Evolutionary conservation across 140 eudicot genomes (phyloP), one percentile per base, ranked within the genome.

Genomic region (Flaveria floridana): DNA sequence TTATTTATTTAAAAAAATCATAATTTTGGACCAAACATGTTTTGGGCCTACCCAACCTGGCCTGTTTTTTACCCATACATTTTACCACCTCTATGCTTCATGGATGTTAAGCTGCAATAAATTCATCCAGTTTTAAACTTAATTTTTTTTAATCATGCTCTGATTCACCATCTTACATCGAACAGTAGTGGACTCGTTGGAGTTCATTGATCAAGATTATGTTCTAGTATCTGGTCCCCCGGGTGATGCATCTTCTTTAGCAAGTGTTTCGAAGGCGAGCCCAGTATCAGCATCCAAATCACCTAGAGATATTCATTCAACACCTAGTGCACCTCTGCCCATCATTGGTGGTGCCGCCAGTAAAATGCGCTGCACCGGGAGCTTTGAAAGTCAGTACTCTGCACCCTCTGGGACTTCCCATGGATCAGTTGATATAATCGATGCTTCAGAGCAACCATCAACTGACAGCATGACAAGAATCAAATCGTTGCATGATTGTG

Each of bases 161-260:
- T 65, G 50, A 65, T 65, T n/a, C 15, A 65, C 53, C 53, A 48
- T 41, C 9, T 81, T 53, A 42, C 14, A 41, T 74, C 70, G 52
- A 37, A 52, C 86, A 94, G 96, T 83, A 37, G 61, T 47, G 67
- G 96, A 88, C 34, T 85, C 93, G 6, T 65, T 84, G 79, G 99
- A 90, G 88, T 90, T 88, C 56, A 80, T 86, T 69, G 96, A 81
- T 76, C 98, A 85, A 78, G 98, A 93, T 72, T 94, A 94, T 79
- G 99, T 94, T 65, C 77, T 94, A 66, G 99, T 94, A 19, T 86
- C 96, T 47, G 89, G 90, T 41, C 96, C 97, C 26, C 72, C 78
- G 14, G 80, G 79, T 58, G 97, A 88, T 51, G 51, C 83, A 20
- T 84, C 91, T 48, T 84, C 97, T 71, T 80, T 87, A 34, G 83